Percentiles rank a stretch among this genome's conserved stretches.
Evolutionary conservation across 1,284 basidiomycete genomes (phyloP).

Genomic region (Papiliotrema laurentii): DNA sequence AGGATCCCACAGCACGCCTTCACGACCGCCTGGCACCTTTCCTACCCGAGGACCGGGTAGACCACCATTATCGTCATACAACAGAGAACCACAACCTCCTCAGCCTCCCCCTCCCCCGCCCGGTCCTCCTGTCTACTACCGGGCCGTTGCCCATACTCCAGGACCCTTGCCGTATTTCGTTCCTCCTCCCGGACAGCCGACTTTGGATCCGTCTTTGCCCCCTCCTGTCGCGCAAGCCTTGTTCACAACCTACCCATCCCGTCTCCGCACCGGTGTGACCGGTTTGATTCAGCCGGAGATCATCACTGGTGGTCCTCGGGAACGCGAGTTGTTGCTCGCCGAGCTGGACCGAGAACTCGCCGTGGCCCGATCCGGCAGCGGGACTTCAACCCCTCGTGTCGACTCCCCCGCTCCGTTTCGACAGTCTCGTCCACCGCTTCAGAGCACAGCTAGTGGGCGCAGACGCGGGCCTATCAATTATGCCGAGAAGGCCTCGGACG

Average conservation of each 20-base stretch:
- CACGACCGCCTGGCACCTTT: not conserved
- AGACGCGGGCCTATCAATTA: slow-evolving; percentile 75
- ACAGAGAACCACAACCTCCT: not conserved
- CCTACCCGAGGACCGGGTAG: not conserved
- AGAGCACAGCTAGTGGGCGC: slow-evolving; percentile 52
- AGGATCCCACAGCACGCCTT: not conserved
- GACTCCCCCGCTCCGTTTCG: slow-evolving; percentile 29
- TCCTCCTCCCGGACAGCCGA: slow-evolving; percentile 39
- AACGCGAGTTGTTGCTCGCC: slow-evolving; percentile 35
- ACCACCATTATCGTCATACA: not conserved
- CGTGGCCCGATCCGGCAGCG: slow-evolving; percentile 12
- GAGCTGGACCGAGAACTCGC: slow-evolving; percentile 36
- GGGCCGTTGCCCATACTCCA: slow-evolving; percentile 22
- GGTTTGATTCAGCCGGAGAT: slow-evolving; percentile 85
- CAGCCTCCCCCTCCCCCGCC: not conserved
- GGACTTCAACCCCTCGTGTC: slow-evolving; percentile 31
- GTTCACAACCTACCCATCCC: slow-evolving; percentile 79
- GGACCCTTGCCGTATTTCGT: slow-evolving; percentile 39
- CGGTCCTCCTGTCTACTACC: slow-evolving; percentile 13
- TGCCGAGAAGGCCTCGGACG: slow-evolving; percentile 76
- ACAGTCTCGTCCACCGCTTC: slow-evolving; percentile 8
- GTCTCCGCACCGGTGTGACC: slow-evolving; percentile 87
- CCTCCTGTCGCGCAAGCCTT: slow-evolving; percentile 59
- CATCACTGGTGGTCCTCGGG: slow-evolving; percentile 48
- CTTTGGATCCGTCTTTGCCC: slow-evolving; percentile 26